Conservation (phyloP, 352 stramenopile species). For the Albugo laibachii region DNA sequence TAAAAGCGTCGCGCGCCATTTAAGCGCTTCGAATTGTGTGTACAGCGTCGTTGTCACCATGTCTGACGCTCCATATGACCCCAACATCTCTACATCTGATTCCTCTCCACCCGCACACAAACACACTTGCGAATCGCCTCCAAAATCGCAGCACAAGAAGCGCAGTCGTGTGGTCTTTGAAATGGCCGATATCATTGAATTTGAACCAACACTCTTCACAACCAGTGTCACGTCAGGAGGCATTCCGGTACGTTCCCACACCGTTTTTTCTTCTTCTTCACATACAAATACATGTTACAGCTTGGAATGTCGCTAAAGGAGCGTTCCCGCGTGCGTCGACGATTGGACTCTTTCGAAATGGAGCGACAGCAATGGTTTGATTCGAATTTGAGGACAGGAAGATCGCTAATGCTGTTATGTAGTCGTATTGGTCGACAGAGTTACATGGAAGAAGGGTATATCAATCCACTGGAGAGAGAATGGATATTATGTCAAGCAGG, state of each 20-base stretch:
- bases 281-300: constrained; percentile 1
- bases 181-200: constrained; percentile 68
- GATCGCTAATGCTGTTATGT: not conserved
- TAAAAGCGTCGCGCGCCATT: no score
- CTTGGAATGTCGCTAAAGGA: constrained; percentile 60
- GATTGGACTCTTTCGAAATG: constrained; percentile 61
- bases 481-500: constrained; percentile 56
- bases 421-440: constrained; percentile 52
- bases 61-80: no score
- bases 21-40: no score
- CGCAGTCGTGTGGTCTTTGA: constrained; percentile 51
- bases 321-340: constrained; percentile 41
- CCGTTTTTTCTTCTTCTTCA: not conserved
- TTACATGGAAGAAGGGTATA: constrained; percentile 76
- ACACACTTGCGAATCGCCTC: not conserved
- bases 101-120: no score
- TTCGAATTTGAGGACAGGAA: not conserved
- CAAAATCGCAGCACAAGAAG: constrained; percentile 30
- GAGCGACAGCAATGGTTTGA: constrained; percentile 49
- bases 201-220: constrained; percentile 65
- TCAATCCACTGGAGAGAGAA: constrained; percentile 55
- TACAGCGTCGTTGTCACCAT: no score
- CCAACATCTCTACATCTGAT: no score
- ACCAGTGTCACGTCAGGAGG: constrained; percentile 61
- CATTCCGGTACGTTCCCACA: constrained; percentile 17